A percentile compares a stretch with the other conserved stretches of the same genome.
These are phyloP conservation scores for Claviceps sp. DNA, from an alignment of 2,329 filamentous ascomycete species.

Conservation along the genomic window DNA sequence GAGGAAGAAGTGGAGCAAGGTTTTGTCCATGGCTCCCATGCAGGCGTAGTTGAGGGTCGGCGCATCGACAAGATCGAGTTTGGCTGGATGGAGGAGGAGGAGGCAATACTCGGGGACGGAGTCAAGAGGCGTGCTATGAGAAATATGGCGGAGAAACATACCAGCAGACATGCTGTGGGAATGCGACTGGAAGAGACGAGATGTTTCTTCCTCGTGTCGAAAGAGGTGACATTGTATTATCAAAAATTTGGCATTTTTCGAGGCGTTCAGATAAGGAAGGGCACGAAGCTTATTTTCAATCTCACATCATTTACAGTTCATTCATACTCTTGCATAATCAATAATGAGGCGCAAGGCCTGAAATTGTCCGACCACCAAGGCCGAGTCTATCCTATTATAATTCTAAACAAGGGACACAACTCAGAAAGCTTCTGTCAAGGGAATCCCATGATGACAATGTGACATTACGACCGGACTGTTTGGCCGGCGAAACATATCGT, in stretches of 20 bases:
- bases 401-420: not conserved
- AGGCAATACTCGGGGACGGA: slow-evolving; percentile 5
- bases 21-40: slow-evolving; percentile 80
- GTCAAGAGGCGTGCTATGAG: not conserved
- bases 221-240: slow-evolving; percentile 18
- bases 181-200: not conserved
- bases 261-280: slow-evolving; percentile 19
- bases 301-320: not conserved
- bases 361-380: not conserved
- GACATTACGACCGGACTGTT: not conserved
- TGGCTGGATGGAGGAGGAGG: not conserved
- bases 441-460: not conserved
- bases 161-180: not conserved
- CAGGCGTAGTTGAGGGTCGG: slow-evolving; percentile 29
- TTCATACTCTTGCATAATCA: not conserved
- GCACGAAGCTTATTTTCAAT: slow-evolving; percentile 6
- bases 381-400: not conserved
- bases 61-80: not conserved
- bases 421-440: not conserved
- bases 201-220: slow-evolving; percentile 8
- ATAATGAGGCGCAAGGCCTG: not conserved
- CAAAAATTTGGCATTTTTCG: slow-evolving; percentile 20
- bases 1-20: slow-evolving; percentile 96
- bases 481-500: not conserved
- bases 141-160: not conserved